Evolutionary conservation across 2,329 filamentous ascomycete genomes (phyloP), one percentile per base, ranked within the genome.

Genomic region (Hypoxylon sp.): DNA sequence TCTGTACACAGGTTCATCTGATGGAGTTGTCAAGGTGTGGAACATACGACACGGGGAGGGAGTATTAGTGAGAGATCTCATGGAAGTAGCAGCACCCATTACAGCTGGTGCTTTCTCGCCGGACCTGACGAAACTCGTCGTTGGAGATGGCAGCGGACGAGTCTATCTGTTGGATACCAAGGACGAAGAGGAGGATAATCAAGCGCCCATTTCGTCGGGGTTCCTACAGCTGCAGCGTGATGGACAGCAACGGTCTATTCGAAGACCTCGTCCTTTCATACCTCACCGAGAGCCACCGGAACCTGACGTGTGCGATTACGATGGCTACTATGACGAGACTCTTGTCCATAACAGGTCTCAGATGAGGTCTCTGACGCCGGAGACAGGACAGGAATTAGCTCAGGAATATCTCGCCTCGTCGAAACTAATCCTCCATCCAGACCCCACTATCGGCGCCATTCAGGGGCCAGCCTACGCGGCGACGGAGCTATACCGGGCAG

Each of bases 11-110:
- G 87, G 87, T 0, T 86, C 85, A 0, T 89, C 87, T 1, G 87
- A 90, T 63, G 87, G 87, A 1, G 79, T 84, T 0, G 79, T 90
- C 15, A 89, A 87, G 62, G 85, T 86, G 1, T 90, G 87, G 87
- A 86, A 89, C 64, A 75, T 89, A 7, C 82, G 84, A 79, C 46
- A 70, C 51, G 52, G 75, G 67, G 26, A 72, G 77, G 54, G 83
- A 80, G 62, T 66, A 0, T 79, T 85, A 46, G 78, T 89, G 4
- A 81, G 84, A 20, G 79, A 84, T 52, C 75, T 89, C 0, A 76
- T 89, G 1, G 80, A 84, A 61, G 82, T 83, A 1, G 79, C 84
- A 0, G 86, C 82, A 0, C 84, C 86, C 0, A 83, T 90, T 17
- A 85, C 85, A 0, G 83, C 79, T 59, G 87, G 87, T 0, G 79